phyloP scores from a whole-genome alignment of 2,329 filamentous ascomycete genomes.

The Talaromyces albobiverticillius region DNA sequence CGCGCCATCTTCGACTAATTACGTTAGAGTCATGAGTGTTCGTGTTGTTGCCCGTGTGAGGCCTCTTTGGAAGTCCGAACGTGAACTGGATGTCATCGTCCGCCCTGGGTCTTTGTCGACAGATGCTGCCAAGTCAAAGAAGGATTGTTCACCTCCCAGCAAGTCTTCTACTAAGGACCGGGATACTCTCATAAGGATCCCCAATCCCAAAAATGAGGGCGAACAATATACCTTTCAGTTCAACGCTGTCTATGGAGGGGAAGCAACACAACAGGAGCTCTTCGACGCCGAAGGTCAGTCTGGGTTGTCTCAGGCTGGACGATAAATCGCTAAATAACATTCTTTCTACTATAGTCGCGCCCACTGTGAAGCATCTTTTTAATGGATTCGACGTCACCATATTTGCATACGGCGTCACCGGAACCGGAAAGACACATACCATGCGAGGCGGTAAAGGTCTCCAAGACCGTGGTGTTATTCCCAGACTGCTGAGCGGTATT shows the following conservation, averaged over 20 bases:
- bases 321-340: conserved; percentile 15
- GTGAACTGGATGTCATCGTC: conserved; percentile 85
- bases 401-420: conserved; percentile 90
- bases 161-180: conserved; percentile 46
- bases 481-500: conserved; percentile 76
- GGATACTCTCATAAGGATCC: conserved; percentile 75
- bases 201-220: conserved; percentile 85
- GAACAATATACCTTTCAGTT: conserved; percentile 95
- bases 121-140: conserved; percentile 23
- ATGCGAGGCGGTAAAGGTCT: conserved; percentile 89
- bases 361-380: conserved; percentile 88
- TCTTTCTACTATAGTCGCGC: conserved; percentile 62
- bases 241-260: conserved; percentile 83
- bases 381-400: conserved; percentile 78
- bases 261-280: conserved; percentile 77
- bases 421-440: conserved; percentile 92
- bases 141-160: conserved; percentile 23
- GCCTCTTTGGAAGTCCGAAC: conserved; percentile 80
- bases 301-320: neutral
- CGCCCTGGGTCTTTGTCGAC: conserved; percentile 49
- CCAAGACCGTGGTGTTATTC: conserved; percentile 83
- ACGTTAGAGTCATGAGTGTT: conserved; percentile 50
- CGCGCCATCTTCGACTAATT: neutral
- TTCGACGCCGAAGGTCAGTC: conserved; percentile 81
- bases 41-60: conserved; percentile 88